Percentiles rank a stretch among this genome's conserved stretches.
These are phyloP conservation scores for Kwoniella dendrophila DNA, from an alignment of 768 basidiomycete species.

Conservation along the genomic window DNA sequence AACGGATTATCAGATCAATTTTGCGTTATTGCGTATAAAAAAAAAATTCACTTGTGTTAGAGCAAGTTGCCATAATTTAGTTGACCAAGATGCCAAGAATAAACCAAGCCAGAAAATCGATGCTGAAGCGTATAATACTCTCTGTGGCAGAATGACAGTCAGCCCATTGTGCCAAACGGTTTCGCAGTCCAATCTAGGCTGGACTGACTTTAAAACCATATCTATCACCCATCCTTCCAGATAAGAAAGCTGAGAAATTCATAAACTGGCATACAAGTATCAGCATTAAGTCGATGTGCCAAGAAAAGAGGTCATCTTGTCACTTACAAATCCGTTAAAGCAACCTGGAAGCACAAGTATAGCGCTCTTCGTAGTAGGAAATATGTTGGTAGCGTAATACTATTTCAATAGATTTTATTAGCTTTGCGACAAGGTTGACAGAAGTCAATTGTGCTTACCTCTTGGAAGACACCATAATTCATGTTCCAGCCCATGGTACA, in stretches of 20 bases:
- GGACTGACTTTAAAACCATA: constrained; percentile 37
- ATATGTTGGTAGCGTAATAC: constrained; percentile 30
- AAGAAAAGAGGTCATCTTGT: not conserved
- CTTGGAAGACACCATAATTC: constrained; percentile 38
- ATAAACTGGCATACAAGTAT: constrained; percentile 6
- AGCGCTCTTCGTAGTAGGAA: constrained; percentile 15
- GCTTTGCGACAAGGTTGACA: not conserved
- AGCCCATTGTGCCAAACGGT: not conserved
- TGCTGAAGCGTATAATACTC: constrained; percentile 26
- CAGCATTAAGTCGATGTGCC: constrained; percentile 1
- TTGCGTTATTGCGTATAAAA: not conserved
- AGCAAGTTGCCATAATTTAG: constrained; percentile 33
- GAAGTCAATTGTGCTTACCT: constrained; percentile 11
- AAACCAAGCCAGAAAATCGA: constrained; percentile 26
- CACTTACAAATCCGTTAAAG: constrained; percentile 21
- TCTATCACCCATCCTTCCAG: constrained; percentile 38
- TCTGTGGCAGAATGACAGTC: constrained; percentile 8
- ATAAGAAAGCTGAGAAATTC: constrained; percentile 30
- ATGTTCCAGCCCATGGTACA: constrained; percentile 40
- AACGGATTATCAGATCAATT: not conserved
- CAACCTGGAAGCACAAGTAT: constrained; percentile 19
- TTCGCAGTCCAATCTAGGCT: not conserved
- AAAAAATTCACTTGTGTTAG: constrained; percentile 27
- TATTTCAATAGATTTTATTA: not conserved
- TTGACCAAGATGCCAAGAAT: constrained; percentile 31